Conservation (phyloP, 352 stramenopile species). For the Pythium phragmitis region DNA sequence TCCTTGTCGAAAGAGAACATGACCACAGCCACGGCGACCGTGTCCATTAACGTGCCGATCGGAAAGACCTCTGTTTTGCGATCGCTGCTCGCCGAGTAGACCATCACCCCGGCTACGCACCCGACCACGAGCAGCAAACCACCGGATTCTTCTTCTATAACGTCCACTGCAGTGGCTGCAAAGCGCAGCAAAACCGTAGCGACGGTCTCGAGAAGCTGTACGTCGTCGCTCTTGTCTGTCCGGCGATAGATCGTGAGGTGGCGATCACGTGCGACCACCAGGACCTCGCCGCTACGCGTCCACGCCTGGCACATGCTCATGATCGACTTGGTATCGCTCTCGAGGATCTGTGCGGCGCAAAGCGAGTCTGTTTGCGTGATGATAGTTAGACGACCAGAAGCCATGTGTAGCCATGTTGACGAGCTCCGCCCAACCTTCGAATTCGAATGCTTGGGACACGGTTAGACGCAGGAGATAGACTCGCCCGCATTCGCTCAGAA, state of each 20-base stretch:
- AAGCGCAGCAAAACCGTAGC: constrained; percentile 31
- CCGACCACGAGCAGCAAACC: constrained; percentile 7
- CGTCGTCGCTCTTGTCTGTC: background rate
- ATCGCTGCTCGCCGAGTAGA: background rate
- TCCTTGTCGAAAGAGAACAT: constrained; percentile 36
- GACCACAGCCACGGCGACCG: constrained; percentile 41
- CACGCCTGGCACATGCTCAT: constrained; percentile 59
- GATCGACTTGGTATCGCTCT: constrained; percentile 14
- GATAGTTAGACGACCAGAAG: background rate
- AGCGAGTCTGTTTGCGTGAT: constrained; percentile 10
- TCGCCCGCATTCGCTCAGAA: constrained; percentile 50
- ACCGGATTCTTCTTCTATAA: constrained; percentile 12
- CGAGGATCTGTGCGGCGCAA: constrained; percentile 36
- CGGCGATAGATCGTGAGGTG: constrained; percentile 36
- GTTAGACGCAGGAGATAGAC: constrained; percentile 43
- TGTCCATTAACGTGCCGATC: constrained; percentile 8
- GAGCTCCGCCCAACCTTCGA: constrained; percentile 8
- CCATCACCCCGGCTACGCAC: constrained; percentile 8
- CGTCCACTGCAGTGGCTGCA: constrained; percentile 36
- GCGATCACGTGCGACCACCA: constrained; percentile 36
- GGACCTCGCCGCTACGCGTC: constrained; percentile 29
- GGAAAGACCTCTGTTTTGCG: background rate
- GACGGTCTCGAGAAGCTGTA: constrained; percentile 20
- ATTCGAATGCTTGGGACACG: background rate
- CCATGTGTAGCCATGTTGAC: constrained; percentile 10